Percentiles rank a stretch among this genome's conserved stretches.
Conservation (phyloP, 176 grass and related monocot genomes). For the Phoenix dactylifera region DNA sequence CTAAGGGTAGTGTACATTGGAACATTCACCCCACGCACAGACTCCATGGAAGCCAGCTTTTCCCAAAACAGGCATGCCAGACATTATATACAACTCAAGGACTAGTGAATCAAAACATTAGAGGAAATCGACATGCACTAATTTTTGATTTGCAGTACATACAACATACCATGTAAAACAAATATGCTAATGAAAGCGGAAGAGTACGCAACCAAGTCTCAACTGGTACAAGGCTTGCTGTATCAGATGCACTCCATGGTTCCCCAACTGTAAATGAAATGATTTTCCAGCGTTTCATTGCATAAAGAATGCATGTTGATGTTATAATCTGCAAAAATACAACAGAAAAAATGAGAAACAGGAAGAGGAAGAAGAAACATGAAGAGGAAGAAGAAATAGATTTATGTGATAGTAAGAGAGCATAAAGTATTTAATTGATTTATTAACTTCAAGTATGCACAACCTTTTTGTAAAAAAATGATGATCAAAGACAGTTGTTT, state of each 20-base stretch:
- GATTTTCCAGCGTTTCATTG: slow-evolving; percentile 69
- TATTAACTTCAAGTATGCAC: no score
- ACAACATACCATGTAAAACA: slow-evolving; percentile 90
- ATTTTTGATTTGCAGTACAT: neutral
- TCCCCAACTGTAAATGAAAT: slow-evolving; percentile 81
- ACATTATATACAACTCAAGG: slow-evolving; percentile 23
- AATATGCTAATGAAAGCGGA: slow-evolving; percentile 90
- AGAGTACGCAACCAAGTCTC: slow-evolving; percentile 65
- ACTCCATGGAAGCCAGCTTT: slow-evolving; percentile 99
- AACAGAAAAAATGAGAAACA: slow-evolving; percentile 19
- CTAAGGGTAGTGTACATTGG: slow-evolving; percentile 99
- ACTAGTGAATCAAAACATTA: no score
- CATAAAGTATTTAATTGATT: no score
- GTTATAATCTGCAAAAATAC: slow-evolving; percentile 64
- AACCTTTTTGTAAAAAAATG: no score
- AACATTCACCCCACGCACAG: slow-evolving; percentile 95
- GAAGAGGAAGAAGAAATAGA: neutral
- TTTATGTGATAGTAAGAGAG: no score
- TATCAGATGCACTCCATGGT: slow-evolving; percentile 43
- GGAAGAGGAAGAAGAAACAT: neutral
- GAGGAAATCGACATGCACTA: no score
- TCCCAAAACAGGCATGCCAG: slow-evolving; percentile 19
- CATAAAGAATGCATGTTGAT: slow-evolving; percentile 78
- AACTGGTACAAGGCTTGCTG: slow-evolving; percentile 59
- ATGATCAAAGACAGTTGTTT: no score